Conservation (phyloP, 2,329 filamentous ascomycete species). For the Dothideomycetidae sp. region DNA sequence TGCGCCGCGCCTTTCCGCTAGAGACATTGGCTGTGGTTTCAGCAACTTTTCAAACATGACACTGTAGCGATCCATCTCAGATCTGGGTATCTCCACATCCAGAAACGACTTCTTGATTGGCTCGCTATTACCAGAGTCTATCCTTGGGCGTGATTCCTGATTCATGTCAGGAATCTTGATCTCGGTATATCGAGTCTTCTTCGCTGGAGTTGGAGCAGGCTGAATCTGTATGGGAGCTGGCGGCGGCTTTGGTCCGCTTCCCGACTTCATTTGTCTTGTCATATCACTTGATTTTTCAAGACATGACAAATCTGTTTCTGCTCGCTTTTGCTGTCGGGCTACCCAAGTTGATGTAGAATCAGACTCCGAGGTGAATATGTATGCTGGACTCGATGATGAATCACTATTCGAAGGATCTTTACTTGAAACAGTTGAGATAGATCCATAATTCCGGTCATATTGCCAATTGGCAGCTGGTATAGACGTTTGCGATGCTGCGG, state of each 20-base stretch:
- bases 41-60: constrained; percentile 80
- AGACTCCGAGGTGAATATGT: not conserved
- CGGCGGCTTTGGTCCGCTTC: not conserved
- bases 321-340: not conserved
- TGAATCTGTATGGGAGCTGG: constrained; percentile 4
- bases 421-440: no score
- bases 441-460: not conserved
- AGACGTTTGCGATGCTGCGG: not conserved
- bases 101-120: constrained; percentile 30
- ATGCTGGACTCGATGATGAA: not conserved
- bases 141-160: constrained; percentile 1
- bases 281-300: not conserved
- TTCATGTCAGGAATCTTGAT: constrained; percentile 5
- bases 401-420: no score
- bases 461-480: constrained; percentile 7
- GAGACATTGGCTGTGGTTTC: constrained; percentile 24
- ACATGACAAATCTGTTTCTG: not conserved
- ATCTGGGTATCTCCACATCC: constrained; percentile 64
- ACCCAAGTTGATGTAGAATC: not conserved
- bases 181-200: constrained; percentile 4
- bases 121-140: not conserved
- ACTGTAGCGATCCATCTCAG: constrained; percentile 78
- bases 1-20: constrained; percentile 20
- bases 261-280: not conserved
- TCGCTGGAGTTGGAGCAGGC: constrained; percentile 3